Conservation (phyloP, 2,329 filamentous ascomycete genomes). For the Daldinia eschscholtzii region DNA sequence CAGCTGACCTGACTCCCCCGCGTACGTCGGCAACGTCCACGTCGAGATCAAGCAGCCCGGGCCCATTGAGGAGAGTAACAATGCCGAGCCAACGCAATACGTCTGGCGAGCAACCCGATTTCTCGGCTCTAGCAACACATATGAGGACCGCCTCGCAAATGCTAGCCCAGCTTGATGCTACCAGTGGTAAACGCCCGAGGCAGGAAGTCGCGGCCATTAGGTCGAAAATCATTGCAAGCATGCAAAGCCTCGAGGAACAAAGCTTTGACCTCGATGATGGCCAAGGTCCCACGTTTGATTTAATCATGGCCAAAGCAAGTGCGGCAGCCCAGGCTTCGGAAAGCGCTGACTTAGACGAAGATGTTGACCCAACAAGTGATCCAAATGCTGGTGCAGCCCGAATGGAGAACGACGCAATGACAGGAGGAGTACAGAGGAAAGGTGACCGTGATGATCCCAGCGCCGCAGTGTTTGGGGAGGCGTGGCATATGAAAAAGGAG, state of each 20-base stretch:
- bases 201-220: slow-evolving; percentile 86
- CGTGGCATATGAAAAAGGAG: slow-evolving; percentile 86
- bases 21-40: slow-evolving; percentile 76
- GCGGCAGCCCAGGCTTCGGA: slow-evolving; percentile 59
- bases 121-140: slow-evolving; percentile 85
- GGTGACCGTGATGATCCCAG: slow-evolving; percentile 88
- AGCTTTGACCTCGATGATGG: slow-evolving; percentile 81
- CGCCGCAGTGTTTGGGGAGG: slow-evolving; percentile 87
- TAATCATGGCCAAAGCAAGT: slow-evolving; percentile 81
- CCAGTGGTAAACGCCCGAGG: slow-evolving; percentile 81
- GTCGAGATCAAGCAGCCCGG: slow-evolving; percentile 77
- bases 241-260: slow-evolving; percentile 89
- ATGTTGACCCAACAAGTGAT: slow-evolving; percentile 67
- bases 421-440: slow-evolving; percentile 82
- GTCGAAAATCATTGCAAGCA: slow-evolving; percentile 88
- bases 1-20: slow-evolving; percentile 73
- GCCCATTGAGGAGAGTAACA: slow-evolving; percentile 70
- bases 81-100: slow-evolving; percentile 67
- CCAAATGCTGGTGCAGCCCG: slow-evolving; percentile 80
- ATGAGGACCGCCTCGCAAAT: slow-evolving; percentile 91
- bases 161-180: slow-evolving; percentile 85
- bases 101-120: slow-evolving; percentile 78
- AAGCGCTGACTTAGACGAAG: slow-evolving; percentile 53
- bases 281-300: slow-evolving; percentile 82
- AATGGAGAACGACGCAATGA: slow-evolving; percentile 93